Evolutionary conservation across 495 filamentous ascomycete species (phyloP).

Genomic region (Durotheca rogersii): DNA sequence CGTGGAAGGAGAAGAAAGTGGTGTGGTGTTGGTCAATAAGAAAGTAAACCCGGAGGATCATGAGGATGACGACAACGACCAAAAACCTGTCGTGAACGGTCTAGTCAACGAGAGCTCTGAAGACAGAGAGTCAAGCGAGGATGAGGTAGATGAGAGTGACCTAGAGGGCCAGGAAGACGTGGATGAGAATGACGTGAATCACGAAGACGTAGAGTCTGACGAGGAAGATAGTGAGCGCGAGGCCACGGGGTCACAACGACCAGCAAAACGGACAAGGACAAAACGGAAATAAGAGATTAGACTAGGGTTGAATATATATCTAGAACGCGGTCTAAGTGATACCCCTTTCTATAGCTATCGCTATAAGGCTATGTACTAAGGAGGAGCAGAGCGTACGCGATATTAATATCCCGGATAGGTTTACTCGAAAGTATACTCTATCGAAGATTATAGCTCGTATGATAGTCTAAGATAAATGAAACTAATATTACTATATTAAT

Average conservation of each 20-base stretch:
- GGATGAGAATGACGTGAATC: constrained; percentile 49
- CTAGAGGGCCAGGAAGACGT: constrained; percentile 41
- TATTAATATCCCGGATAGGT: too few relatives aligned
- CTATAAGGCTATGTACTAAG: too few relatives aligned
- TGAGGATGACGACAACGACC: constrained; percentile 33
- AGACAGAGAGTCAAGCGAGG: constrained; percentile 43
- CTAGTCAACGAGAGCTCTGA: constrained; percentile 43
- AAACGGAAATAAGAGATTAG: constrained; percentile 29
- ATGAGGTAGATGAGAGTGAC: constrained; percentile 41
- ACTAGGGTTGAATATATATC: constrained; percentile 17
- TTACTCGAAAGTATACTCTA: too few relatives aligned
- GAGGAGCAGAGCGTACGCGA: too few relatives aligned
- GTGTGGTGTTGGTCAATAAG: constrained; percentile 46
- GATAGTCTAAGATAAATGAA: too few relatives aligned
- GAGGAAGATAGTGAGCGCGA: constrained; percentile 48
- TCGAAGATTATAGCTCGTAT: too few relatives aligned
- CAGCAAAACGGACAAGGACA: constrained; percentile 38
- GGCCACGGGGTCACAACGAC: constrained; percentile 32
- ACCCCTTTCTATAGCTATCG: too few relatives aligned
- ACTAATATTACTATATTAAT: too few relatives aligned
- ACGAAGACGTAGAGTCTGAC: constrained; percentile 45
- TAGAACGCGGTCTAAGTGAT: constrained; percentile 19
- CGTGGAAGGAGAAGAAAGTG: constrained; percentile 73
- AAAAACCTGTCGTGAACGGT: constrained; percentile 39
- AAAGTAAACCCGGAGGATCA: constrained; percentile 38